phyloP scores from a whole-genome alignment of 108 stramenopile genomes.

The Cyclotella cryptica region DNA sequence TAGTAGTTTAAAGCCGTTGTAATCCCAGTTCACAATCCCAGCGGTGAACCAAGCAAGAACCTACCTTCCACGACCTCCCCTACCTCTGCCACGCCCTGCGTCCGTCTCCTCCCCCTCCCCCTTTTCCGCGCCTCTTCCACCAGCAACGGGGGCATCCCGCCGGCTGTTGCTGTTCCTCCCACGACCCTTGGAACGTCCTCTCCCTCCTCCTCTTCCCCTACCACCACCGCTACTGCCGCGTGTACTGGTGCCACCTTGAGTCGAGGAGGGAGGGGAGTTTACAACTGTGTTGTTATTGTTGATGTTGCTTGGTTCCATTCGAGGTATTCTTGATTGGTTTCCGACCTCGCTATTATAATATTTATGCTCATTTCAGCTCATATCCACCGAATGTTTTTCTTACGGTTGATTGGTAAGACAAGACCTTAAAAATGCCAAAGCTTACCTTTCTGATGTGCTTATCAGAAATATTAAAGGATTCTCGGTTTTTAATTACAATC shows the following conservation, averaged over 20 bases:
- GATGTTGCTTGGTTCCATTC: constrained; percentile 16
- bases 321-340: not conserved
- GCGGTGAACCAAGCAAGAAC: not conserved
- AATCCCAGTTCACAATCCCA: not conserved
- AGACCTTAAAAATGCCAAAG: too few species aligned
- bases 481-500: too few species aligned
- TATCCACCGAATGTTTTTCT: too few species aligned
- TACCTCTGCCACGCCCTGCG: constrained; percentile 3
- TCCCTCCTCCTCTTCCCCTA: constrained; percentile 30
- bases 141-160: not conserved
- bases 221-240: constrained; percentile 27
- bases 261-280: constrained; percentile 20
- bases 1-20: not conserved
- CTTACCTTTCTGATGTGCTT: too few species aligned
- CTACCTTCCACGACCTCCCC: constrained; percentile 26
- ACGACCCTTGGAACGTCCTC: constrained; percentile 8
- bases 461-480: too few species aligned
- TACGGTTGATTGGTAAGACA: too few species aligned
- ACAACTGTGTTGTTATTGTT: constrained; percentile 25
- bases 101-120: not conserved
- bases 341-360: too few species aligned
- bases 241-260: constrained; percentile 14
- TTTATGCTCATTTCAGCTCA: too few species aligned
- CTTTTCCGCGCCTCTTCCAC: not conserved
- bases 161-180: not conserved